Evolutionary conservation across 441 rosid species (phyloP), one percentile per base, ranked within the genome.

Genomic region (Jatropha podagrica): DNA sequence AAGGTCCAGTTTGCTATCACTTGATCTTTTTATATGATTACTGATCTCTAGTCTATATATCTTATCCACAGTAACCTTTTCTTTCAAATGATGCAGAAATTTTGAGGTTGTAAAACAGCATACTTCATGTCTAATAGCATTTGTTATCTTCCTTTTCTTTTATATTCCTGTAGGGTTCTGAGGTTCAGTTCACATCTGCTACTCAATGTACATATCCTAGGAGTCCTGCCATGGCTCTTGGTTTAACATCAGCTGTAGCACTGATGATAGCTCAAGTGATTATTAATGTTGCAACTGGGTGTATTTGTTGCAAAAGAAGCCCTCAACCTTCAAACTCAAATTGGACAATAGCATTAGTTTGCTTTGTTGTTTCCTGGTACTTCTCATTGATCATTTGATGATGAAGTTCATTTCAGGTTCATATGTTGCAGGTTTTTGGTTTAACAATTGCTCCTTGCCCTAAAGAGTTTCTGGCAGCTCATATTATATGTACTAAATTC

Each of bases 341-440:
- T 73, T 87, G 96, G 95, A 83, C 83, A 14, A 59, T 84, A 69
- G 85, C 99, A 63, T 77, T 91, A 77, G 67, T 85, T 73, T 88
- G 89, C 89, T 93, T 87, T 41, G 83, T 89, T 76, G 79, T 88
- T 83, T 95, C 98, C 70, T 92, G 97, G 99, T 95, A 86, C 83
- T 61, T 77, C 74, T 76, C 46, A 41, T 49, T 14, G 27, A 68
- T 60, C 65, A 59, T 77, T 71, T 72, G 10, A 15, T 62, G 23
- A 14, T 11, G 52, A 58, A 55, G 17, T 41, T 26, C 32, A 15
- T 44, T 64, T 51, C 40, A 76, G 27, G 27, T 60, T 51, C 37
- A 59, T 20, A 4, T 55, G 17, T 55, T 23, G 40, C 17, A 41
- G 52, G 52, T 62, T 12, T 69, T 67, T 26, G 41, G 49, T 59